Evolutionary conservation across 306 rosid species (phyloP), one percentile per base, ranked within the genome.

Genomic region (Morella rubra): DNA sequence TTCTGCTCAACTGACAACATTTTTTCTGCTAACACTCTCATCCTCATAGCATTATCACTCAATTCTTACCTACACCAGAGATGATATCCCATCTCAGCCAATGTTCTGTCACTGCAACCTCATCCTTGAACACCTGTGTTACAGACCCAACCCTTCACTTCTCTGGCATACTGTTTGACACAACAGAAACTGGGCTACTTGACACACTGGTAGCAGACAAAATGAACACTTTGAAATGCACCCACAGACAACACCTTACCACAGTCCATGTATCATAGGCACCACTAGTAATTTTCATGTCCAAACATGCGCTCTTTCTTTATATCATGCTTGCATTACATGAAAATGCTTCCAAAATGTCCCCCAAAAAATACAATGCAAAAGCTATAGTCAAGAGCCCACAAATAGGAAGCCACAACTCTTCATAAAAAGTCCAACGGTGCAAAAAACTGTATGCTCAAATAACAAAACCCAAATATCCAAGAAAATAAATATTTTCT

Each of bases 201-300:
- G 68, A 61, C 68, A 14, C 60, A 16, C 24, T 24, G 60, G 55
- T 49, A 27, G 53, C 51, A 71, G 64, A 73, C 46, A 67, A 72
- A 62, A 60, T 49, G 53, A 78, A 68, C 59, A 75, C 80, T 71
- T 79, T 75, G 72, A 53, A 71, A 65, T 74, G 76, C 45, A 77
- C 77, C 62, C 69, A 71, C 65, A 83, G n/a, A 58, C 65, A 74
- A 79, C 13, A 85, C 59, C 69, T 73, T 47, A 76, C 80, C 65
- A 60, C 65, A 82, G 68, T 54, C 55, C 74, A 80, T 53, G 65
- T 67, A 37, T 12, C 68, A 80, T 8, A 70, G 70, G 81, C 77
- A 73, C 75, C 72, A 73, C 76, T 22, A 78, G 41, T 46, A 71
- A 71, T 41, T 72, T 66, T 54, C 72, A 83, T 58, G 67, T 62